Base-by-base conservation (phyloP, 805 yeast species). In the Zygosaccharomyces gambellarensis region DNA sequence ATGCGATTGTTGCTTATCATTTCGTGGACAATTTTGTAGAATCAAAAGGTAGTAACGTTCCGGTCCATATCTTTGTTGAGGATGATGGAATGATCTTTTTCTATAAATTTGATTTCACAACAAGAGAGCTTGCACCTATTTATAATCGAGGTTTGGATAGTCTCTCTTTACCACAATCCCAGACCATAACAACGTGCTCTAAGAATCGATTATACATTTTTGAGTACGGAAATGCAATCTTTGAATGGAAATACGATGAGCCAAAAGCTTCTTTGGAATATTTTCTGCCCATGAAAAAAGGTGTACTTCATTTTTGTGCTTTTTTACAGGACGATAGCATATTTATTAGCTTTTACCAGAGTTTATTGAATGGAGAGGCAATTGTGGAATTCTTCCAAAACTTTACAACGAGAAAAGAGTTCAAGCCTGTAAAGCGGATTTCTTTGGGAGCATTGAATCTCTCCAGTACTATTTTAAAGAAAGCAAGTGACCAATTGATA, bases 1-100 rank as follows among this genome's bases (percentile, higher is more conserved):
- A 10, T 12, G 6, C 9, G 45, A 28, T 14, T 23, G 23, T 28
- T 6, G 23, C 17, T 2, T 51, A 51, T 29, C 19, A 28, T 5
- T 48, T 31, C 23, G 19, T 48, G 22, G 34, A 46, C 23, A 17
- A 32, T 8, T 46, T 14, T 25, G 11, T 11, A n/a, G n/a, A n/a
- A 21, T 11, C 42, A 7, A 9, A 12, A 10, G 39, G n/a, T 11
- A 17, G 30, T 5, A 10, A 17, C 21, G 11, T 17, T 11, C 36
- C 51, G 11, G 39, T 39, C n/a, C 51, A 51, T 36, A 41, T 38
- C 29, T 46, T 47, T 27, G 25, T 43, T 17, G 32, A 45, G 45
- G 8, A 27, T 11, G 43, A 50, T 39, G 46, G 48, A 11, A 27
- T 28, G 3, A 39, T 50, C 21, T 10, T 11, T 10, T n/a, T 39